Evolutionary conservation across 2,329 filamentous ascomycete genomes (phyloP).

Genomic region (Talaromyces marneffei): DNA sequence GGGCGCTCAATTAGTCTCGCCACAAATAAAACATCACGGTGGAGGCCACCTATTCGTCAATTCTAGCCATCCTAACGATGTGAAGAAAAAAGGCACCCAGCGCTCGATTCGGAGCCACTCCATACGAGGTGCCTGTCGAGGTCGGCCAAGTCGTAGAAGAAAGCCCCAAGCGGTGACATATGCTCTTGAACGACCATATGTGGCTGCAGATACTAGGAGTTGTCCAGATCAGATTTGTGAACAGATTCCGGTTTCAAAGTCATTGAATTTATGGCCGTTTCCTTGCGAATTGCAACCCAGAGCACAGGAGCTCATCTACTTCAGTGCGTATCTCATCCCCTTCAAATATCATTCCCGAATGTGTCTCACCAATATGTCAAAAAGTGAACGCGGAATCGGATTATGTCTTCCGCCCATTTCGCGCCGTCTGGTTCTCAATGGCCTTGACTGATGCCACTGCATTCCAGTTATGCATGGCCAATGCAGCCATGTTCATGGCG

Average conservation of each 20-base stretch:
- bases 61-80: slow-evolving; percentile 11
- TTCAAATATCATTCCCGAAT: not conserved
- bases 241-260: not conserved
- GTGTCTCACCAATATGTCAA: not conserved
- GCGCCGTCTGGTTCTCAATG: slow-evolving; percentile 25
- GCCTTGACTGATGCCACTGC: slow-evolving; percentile 20
- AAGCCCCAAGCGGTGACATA: slow-evolving; percentile 10
- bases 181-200: not conserved
- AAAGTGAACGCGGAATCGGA: slow-evolving; percentile 15
- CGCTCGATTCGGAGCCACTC: slow-evolving; percentile 15
- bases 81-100: slow-evolving; percentile 12
- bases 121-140: slow-evolving; percentile 14
- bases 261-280: slow-evolving; percentile 12
- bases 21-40: not conserved
- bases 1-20: not conserved
- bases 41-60: slow-evolving; percentile 11
- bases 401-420: slow-evolving; percentile 23
- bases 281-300: slow-evolving; percentile 11
- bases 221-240: too few relatives aligned
- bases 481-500: slow-evolving; percentile 24
- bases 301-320: slow-evolving; percentile 16
- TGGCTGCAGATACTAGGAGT: not conserved
- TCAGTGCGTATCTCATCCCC: slow-evolving; percentile 9
- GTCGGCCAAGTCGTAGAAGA: slow-evolving; percentile 12
- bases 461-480: slow-evolving; percentile 22